These are phyloP conservation scores for Kodamaea fungicola DNA, from an alignment of 1,139 yeast species.

Conservation along the genomic window DNA sequence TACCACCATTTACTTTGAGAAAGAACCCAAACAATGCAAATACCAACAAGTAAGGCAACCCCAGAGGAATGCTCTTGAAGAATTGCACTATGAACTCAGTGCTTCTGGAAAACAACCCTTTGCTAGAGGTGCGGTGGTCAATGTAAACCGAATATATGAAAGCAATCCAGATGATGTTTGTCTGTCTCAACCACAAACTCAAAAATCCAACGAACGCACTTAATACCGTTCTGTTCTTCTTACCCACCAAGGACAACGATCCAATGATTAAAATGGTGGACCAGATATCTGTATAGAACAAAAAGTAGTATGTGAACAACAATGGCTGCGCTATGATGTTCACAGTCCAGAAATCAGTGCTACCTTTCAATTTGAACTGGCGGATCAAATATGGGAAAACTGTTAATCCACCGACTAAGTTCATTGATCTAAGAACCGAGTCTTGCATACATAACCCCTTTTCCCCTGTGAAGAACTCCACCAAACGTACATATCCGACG, in stretches of 20 bases:
- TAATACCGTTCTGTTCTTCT: constrained; percentile 16
- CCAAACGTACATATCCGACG: constrained; percentile 44
- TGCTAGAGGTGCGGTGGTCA: constrained; percentile 35
- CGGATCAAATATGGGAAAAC: constrained; percentile 45
- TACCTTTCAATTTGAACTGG: constrained; percentile 23
- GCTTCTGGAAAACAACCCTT: constrained; percentile 8
- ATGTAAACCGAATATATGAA: constrained; percentile 57
- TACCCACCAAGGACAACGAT: constrained; percentile 33
- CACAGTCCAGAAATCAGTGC: constrained; percentile 44
- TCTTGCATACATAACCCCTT: constrained; percentile 31
- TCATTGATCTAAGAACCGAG: constrained; percentile 52
- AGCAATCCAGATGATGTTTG: constrained; percentile 83
- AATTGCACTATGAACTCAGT: constrained; percentile 18
- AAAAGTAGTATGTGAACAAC: constrained; percentile 63
- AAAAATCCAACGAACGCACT: constrained; percentile 50
- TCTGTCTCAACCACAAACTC: constrained; percentile 79
- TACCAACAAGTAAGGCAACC: constrained; percentile 54
- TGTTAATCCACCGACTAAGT: constrained; percentile 59
- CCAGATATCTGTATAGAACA: constrained; percentile 95
- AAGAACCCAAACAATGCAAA: constrained; percentile 54
- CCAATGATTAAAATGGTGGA: constrained; percentile 63
- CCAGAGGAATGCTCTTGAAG: constrained; percentile 21
- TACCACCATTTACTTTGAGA: constrained; percentile 65
- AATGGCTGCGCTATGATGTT: constrained; percentile 64
- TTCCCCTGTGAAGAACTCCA: constrained; percentile 18